Base-by-base conservation (phyloP, 2,329 filamentous ascomycete genomes). In the Eutypella sp. region DNA sequence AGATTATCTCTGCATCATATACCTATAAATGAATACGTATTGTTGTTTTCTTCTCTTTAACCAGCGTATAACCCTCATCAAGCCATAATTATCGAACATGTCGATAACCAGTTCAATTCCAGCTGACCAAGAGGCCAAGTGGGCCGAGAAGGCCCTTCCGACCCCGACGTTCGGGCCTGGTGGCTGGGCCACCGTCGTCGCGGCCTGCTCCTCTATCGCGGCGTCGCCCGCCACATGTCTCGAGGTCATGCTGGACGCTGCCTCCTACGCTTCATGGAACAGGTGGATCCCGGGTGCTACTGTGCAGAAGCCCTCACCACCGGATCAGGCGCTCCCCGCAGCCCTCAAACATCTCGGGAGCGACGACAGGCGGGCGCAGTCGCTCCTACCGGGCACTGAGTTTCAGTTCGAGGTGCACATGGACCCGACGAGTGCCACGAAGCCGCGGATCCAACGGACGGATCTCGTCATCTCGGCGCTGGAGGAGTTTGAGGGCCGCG, bases 231-330 rank as follows among this genome's bases (percentile, higher is more conserved):
- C 47, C 8, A 50, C 49, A 23, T 65, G 61, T 42, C 49, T 67
- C 38, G 55, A 57, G 44, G 49, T 62, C 38, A 29, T 67, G 25
- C 52, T 66, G 37, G 55, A 65, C 37, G 50, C 64, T 22, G 36
- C 57, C 18, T 52, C 56, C 7, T 70, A 66, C 56, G 54, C 60
- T 4, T 37, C 48, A n/a, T 69, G 67, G 65, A 69, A 68, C 56
- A 52, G 53, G 38, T 68, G 66, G 49, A 50, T 61, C 43, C 61
- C 59, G 3, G 47, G 48, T 25, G 56, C 57, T 44, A 57, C 50
- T 36, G 52, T 68, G 46, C 45, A 53, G 45, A 49, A 49, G 41
- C 50, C 41, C 19, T 44, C 37, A 36, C 18, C 42, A 10, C 11
- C 42, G 10, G 19, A 44, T 6, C 10, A 50, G 16, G 47, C 49